Evolutionary conservation across 305 asterid genomes (phyloP).

Genomic region (Solanum hybrid): DNA sequence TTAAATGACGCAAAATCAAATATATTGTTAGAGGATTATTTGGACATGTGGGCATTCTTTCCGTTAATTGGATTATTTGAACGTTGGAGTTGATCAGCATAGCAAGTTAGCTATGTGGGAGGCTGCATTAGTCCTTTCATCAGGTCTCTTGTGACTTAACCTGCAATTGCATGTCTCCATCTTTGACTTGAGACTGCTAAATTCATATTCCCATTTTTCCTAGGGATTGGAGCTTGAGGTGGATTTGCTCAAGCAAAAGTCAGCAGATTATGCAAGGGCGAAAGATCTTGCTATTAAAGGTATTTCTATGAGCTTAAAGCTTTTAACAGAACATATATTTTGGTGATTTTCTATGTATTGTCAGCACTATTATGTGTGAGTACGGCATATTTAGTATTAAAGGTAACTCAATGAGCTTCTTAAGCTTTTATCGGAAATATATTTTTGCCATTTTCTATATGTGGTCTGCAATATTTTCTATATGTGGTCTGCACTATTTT

Average conservation of each 20-base stretch:
- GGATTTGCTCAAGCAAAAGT: constrained; percentile 49
- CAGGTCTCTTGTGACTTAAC: neutral
- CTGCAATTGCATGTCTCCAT: neutral
- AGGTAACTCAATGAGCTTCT: neutral
- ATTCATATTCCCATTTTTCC: neutral
- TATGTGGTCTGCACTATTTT: neutral
- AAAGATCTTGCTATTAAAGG: constrained; percentile 71
- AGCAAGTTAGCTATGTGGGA: neutral
- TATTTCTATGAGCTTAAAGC: constrained; percentile 11
- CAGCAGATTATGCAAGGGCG: constrained; percentile 64
- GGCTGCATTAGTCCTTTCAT: neutral
- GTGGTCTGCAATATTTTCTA: neutral
- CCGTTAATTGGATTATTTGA: neutral
- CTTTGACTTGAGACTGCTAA: neutral
- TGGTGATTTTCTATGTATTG: neutral
- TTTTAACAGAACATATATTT: neutral
- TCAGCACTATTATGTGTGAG: neutral
- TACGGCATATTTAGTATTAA: neutral
- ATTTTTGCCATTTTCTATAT: neutral
- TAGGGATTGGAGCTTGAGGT: constrained; percentile 70
- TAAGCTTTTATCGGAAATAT: neutral
- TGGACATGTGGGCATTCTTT: neutral
- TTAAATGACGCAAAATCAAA: neutral
- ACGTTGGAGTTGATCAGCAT: neutral
- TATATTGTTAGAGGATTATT: neutral